Conservation (phyloP, 2,329 filamentous ascomycete species). For the Fusarium sp. region DNA sequence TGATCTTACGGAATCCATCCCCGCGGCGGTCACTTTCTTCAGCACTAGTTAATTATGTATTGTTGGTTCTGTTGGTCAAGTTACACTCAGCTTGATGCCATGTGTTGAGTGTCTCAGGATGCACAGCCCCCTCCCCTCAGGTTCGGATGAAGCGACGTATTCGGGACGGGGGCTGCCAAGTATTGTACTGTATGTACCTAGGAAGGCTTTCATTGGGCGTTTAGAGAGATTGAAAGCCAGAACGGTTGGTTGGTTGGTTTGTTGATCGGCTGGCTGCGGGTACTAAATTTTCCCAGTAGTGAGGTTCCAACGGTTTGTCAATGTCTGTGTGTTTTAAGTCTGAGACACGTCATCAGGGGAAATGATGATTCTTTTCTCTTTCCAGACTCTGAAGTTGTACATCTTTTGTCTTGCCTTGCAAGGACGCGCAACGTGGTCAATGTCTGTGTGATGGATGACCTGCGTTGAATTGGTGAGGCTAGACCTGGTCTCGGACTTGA, state of each 20-base stretch:
- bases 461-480: neutral
- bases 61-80: neutral
- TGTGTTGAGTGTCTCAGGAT: slow-evolving; percentile 20
- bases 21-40: neutral
- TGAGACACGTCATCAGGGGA: slow-evolving; percentile 35
- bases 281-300: slow-evolving; percentile 3
- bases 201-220: slow-evolving; percentile 10
- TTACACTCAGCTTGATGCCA: slow-evolving; percentile 2
- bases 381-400: neutral
- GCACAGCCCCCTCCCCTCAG: slow-evolving; percentile 28
- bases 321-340: slow-evolving; percentile 22
- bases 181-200: neutral
- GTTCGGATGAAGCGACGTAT: slow-evolving; percentile 34
- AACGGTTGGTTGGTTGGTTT: neutral
- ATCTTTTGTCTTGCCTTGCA: neutral
- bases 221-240: neutral
- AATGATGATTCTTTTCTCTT: neutral
- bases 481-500: neutral
- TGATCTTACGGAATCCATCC: neutral
- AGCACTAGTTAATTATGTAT: neutral
- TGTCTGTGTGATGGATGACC: neutral
- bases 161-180: slow-evolving; percentile 15
- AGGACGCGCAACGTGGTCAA: slow-evolving; percentile 2
- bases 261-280: neutral
- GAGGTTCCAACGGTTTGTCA: slow-evolving; percentile 27